Base-by-base conservation (phyloP, 2,329 filamentous ascomycete genomes). In the Beauveria caledonica region DNA sequence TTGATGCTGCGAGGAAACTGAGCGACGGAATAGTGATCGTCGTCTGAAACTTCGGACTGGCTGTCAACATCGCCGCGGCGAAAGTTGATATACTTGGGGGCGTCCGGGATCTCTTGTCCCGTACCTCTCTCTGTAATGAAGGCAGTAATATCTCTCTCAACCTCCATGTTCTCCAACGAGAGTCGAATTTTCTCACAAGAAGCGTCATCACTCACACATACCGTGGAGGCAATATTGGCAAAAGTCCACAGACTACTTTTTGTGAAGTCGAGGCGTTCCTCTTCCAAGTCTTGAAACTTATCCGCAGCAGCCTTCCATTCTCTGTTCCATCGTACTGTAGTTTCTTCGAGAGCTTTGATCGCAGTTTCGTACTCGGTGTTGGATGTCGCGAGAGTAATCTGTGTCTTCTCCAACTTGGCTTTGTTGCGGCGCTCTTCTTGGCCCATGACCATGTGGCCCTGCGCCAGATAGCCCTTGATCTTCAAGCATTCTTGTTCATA, bases 371-470 rank as follows among this genome's bases (percentile, higher is more conserved):
- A 99, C 68, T 97, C 94, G 49, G 86, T 87, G 74, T 95, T 97
- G 63, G 92, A 92, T 8, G 87, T 86, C 0, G 92, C 92, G 62
- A 99, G 83, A 69, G 92, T 95, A 68, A 97, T 94, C 72, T 99
- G 94, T 1, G 94, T 97, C 82, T 99, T 99, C 74, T 99, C 94
- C 48, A 99, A 83, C 75, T 96, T 97, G 23, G 93, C 92, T 77
- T 99, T 99, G 75, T 99, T 99, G 77, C 96, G 97, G 29, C 94
- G 86, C 77, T 99, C 94, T 72, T 99, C 94, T 68, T 99, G 94
- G 15, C 94, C 94, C 94, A 99, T 99, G 61, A 99, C 94, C 94
- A 99, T 99, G 72, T 99, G 95, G 10, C 94, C 94, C 74, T 99
- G 94, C 4, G 95, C 94, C 5, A 99, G 84, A 70, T 99, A 99